Conservation (phyloP, 371 early-diverging fungal species). For the Zopfochytrium polystomum region DNA sequence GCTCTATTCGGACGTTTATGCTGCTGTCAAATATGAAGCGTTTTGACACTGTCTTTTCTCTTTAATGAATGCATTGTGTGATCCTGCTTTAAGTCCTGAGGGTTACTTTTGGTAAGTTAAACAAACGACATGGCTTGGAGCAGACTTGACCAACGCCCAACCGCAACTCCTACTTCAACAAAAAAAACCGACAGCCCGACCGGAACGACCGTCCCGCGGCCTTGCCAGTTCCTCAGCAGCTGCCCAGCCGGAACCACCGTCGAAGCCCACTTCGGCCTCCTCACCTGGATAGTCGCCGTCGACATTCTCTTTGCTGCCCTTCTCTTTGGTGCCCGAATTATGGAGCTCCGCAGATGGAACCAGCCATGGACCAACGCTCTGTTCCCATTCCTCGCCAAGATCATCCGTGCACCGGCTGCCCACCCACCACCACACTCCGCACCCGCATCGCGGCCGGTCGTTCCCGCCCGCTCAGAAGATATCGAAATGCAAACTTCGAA, state of each 20-base stretch:
- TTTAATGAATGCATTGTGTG: neutral
- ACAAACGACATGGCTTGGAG: too few relatives aligned
- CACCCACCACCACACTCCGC: too few relatives aligned
- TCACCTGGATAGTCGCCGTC: neutral
- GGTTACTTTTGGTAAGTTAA: constrained; percentile 12
- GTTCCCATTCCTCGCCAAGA: too few relatives aligned
- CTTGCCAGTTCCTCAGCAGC: constrained; percentile 6
- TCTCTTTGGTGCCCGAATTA: constrained; percentile 7
- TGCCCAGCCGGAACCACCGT: constrained; percentile 6
- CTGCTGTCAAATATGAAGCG: too few relatives aligned
- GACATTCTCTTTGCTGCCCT: constrained; percentile 18
- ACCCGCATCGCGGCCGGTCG: too few relatives aligned
- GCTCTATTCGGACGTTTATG: too few relatives aligned
- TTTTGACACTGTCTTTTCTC: neutral
- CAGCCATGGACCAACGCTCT: too few relatives aligned
- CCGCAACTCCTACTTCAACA: too few relatives aligned
- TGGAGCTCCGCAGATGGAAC: too few relatives aligned
- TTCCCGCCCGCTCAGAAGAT: too few relatives aligned
- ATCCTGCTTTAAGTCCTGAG: constrained; percentile 4
- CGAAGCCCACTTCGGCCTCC: constrained; percentile 9
- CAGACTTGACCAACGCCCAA: constrained; percentile 31
- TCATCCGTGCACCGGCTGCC: too few relatives aligned
- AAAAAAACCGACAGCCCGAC: constrained; percentile 30
- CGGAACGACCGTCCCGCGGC: constrained; percentile 1
- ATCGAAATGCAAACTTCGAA: too few relatives aligned